Evolutionary conservation across 73 alveolate genomes (phyloP).

Genomic region (Breviolum minutum): DNA sequence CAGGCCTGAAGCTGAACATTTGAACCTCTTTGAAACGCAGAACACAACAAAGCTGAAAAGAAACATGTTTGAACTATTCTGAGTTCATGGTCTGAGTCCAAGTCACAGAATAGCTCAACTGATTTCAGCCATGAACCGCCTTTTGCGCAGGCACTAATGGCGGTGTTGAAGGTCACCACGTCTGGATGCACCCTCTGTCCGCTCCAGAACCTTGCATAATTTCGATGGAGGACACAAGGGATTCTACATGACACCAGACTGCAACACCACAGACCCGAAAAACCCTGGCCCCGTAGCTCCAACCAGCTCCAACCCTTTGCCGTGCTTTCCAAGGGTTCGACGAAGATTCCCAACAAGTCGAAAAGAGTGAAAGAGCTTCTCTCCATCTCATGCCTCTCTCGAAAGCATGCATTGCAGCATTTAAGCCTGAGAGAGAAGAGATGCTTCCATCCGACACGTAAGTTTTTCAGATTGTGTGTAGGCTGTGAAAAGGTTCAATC

Average conservation of each 20-base stretch:
- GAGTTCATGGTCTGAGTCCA: neutral
- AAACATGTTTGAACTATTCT: too few relatives aligned
- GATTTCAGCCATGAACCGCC: slow-evolving; percentile 24
- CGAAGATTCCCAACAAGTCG: neutral
- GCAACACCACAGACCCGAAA: too few relatives aligned
- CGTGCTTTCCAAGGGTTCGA: too few relatives aligned
- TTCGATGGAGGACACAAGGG: neutral
- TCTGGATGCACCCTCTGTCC: neutral
- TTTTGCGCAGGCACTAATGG: slow-evolving; percentile 59
- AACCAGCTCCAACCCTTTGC: too few relatives aligned
- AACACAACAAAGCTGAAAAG: too few relatives aligned
- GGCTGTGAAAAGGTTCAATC: too few relatives aligned
- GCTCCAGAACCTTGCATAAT: slow-evolving; percentile 1
- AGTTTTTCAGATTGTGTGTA: too few relatives aligned
- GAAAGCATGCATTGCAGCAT: slow-evolving; percentile 6
- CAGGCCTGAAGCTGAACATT: neutral
- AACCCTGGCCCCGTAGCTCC: too few relatives aligned
- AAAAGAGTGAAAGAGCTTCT: neutral
- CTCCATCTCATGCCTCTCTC: slow-evolving; percentile 26
- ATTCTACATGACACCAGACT: too few relatives aligned
- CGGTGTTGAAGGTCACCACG: slow-evolving; percentile 60
- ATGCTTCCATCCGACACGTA: too few relatives aligned
- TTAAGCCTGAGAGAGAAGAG: neutral
- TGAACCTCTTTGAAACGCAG: too few relatives aligned
- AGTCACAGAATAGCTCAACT: neutral